Conservation (phyloP, 2,329 filamentous ascomycete genomes). For the Pseudogymnoascus sp. region DNA sequence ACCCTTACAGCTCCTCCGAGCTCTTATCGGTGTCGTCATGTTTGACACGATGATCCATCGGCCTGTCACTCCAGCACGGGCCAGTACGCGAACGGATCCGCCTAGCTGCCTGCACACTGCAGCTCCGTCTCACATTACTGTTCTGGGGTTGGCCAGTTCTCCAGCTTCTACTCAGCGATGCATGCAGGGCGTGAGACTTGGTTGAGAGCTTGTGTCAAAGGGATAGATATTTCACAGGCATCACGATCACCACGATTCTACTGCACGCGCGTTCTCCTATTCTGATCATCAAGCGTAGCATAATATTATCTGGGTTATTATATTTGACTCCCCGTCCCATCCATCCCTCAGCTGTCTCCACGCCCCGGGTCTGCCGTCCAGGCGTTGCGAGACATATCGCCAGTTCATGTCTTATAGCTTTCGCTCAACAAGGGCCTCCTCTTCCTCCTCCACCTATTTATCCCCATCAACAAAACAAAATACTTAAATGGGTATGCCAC, state of each 20-base stretch:
- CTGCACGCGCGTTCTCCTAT: background rate
- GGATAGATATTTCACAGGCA: background rate
- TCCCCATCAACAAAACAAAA: constrained; percentile 5
- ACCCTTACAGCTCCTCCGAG: constrained; percentile 1
- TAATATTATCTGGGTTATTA: constrained; percentile 8
- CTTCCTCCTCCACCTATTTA: constrained; percentile 2
- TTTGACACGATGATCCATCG: background rate
- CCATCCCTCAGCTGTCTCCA: background rate
- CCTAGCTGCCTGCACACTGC: background rate
- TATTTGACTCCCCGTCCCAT: background rate
- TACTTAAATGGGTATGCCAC: constrained; percentile 9
- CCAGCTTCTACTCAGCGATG: background rate
- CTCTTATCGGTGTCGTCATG: constrained; percentile 8
- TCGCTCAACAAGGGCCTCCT: constrained; percentile 2
- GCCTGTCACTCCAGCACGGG: constrained; percentile 1
- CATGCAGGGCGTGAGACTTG: background rate
- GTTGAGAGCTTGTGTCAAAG: background rate
- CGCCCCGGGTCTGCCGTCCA: constrained; percentile 3
- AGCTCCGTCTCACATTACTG: constrained; percentile 6
- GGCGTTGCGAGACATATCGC: constrained; percentile 6
- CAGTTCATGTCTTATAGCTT: constrained; percentile 1
- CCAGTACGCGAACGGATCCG: background rate
- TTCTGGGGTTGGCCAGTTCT: background rate
- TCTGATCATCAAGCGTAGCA: constrained; percentile 2
- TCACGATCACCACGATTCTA: background rate